phyloP scores from a whole-genome alignment of 2,329 filamentous ascomycete species.

The Rosellinia necatrix region DNA sequence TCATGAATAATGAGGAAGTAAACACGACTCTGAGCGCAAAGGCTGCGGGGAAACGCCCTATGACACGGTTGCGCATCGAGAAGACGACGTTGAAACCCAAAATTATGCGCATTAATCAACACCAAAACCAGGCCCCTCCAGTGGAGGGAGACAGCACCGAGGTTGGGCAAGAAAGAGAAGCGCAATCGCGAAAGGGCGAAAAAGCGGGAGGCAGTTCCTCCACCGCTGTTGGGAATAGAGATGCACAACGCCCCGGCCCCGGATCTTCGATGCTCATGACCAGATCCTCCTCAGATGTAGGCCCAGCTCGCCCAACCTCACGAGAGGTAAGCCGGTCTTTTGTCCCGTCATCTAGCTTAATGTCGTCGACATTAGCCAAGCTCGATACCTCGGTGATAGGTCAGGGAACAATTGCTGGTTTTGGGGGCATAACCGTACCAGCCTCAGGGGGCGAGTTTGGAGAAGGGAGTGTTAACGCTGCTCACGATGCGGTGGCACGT shows the following conservation, averaged over 20 bases:
- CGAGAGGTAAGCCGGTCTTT: constrained; percentile 38
- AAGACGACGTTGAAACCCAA: constrained; percentile 20
- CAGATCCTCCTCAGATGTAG: constrained; percentile 39
- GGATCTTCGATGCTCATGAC: constrained; percentile 36
- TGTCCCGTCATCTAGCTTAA: constrained; percentile 36
- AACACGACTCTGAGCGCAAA: constrained; percentile 46
- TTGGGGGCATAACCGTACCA: constrained; percentile 34
- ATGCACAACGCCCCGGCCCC: constrained; percentile 26
- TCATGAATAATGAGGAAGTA: constrained; percentile 23
- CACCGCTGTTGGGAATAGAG: constrained; percentile 6
- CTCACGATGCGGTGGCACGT: constrained; percentile 22
- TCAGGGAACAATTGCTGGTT: constrained; percentile 51
- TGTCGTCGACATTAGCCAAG: constrained; percentile 44
- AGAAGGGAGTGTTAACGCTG: constrained; percentile 8
- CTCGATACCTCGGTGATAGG: constrained; percentile 46
- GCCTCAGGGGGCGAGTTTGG: neutral
- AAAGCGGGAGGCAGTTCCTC: neutral
- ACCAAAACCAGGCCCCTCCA: neutral
- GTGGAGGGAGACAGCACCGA: neutral
- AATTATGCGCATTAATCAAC: constrained; percentile 9
- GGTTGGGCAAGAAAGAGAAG: constrained; percentile 3
- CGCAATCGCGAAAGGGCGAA: constrained; percentile 7
- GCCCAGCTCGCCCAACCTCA: constrained; percentile 27
- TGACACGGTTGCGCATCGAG: constrained; percentile 23
- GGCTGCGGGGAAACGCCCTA: constrained; percentile 55